A percentile compares a stretch with the other conserved stretches of the same genome.
Evolutionary conservation across 2,329 filamentous ascomycete species (phyloP).

Genomic region (Fusarium udum): DNA sequence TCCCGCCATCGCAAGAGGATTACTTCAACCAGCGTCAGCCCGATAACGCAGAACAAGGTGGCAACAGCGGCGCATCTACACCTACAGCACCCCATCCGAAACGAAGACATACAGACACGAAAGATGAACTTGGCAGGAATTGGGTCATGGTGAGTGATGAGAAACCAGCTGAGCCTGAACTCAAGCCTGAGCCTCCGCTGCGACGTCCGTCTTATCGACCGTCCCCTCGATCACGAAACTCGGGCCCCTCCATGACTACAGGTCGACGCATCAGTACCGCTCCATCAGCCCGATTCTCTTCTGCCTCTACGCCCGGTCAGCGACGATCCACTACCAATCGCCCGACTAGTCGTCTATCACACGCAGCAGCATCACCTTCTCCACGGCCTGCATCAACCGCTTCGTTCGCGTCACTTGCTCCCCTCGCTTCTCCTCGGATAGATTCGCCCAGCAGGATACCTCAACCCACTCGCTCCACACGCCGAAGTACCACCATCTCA

Average conservation of each 20-base stretch:
- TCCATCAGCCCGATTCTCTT: slow-evolving; percentile 45
- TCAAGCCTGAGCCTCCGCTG: slow-evolving; percentile 39
- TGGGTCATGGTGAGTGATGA: slow-evolving; percentile 74
- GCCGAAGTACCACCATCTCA: slow-evolving; percentile 29
- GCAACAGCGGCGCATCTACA: slow-evolving; percentile 51
- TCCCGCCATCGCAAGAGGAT: slow-evolving; percentile 46
- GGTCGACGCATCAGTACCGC: slow-evolving; percentile 57
- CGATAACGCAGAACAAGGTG: slow-evolving; percentile 41
- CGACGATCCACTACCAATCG: slow-evolving; percentile 37
- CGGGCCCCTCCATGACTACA: slow-evolving; percentile 45
- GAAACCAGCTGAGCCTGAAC: slow-evolving; percentile 27
- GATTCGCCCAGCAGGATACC: slow-evolving; percentile 58
- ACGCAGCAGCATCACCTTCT: slow-evolving; percentile 38
- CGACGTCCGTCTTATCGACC: slow-evolving; percentile 39
- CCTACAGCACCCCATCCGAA: slow-evolving; percentile 60
- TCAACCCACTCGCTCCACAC: slow-evolving; percentile 19
- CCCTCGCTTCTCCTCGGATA: slow-evolving; percentile 47
- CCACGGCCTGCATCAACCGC: slow-evolving; percentile 45
- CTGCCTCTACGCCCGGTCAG: slow-evolving; percentile 41
- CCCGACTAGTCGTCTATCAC: slow-evolving; percentile 57
- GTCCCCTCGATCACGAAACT: slow-evolving; percentile 47
- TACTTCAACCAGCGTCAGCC: slow-evolving; percentile 13
- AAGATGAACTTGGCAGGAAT: slow-evolving; percentile 69
- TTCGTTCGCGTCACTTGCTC: slow-evolving; percentile 49
- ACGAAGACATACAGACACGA: slow-evolving; percentile 62